Conservation (phyloP, 805 yeast species). For the Cyberlindnera xylosilytica region DNA sequence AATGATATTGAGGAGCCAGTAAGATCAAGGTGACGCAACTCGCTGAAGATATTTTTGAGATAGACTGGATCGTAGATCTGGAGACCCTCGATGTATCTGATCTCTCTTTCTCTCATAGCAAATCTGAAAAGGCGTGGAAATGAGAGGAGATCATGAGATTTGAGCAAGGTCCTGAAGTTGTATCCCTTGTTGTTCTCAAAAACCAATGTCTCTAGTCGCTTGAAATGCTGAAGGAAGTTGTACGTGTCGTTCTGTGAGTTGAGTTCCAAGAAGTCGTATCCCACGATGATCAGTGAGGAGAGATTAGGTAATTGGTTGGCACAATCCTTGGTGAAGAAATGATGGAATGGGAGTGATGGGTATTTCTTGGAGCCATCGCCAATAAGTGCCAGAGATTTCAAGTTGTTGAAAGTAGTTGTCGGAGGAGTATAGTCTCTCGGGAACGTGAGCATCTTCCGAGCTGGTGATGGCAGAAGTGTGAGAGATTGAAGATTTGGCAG, state of each 20-base stretch:
- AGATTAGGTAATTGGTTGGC: conserved; percentile 16
- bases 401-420: conserved; percentile 1
- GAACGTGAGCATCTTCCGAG: conserved; percentile 6
- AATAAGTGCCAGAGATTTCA: conserved; percentile 15
- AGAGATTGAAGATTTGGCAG: conserved; percentile 20
- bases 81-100: conserved; percentile 17
- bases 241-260: conserved; percentile 17
- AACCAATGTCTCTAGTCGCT: conserved; percentile 15
- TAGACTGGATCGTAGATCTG: conserved; percentile 12
- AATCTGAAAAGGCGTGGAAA: conserved; percentile 15
- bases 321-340: conserved; percentile 16
- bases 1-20: conserved; percentile 26
- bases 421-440: conserved; percentile 8
- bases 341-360: conserved; percentile 20
- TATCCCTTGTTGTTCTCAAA: conserved; percentile 24
- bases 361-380: conserved; percentile 20
- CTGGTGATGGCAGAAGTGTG: conserved; percentile 11
- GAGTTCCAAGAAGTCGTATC: conserved; percentile 20
- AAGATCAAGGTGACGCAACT: conserved; percentile 19
- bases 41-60: conserved; percentile 15
- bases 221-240: conserved; percentile 24
- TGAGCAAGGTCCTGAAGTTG: conserved; percentile 17
- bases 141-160: conserved; percentile 18
- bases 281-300: conserved; percentile 17
- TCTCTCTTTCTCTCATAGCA: conserved; percentile 20